A percentile compares a stretch with the other conserved stretches of the same genome.
These are phyloP conservation scores for Pycnococcus provasolii DNA, from an alignment of 139 green algal species.

Conservation along the genomic window DNA sequence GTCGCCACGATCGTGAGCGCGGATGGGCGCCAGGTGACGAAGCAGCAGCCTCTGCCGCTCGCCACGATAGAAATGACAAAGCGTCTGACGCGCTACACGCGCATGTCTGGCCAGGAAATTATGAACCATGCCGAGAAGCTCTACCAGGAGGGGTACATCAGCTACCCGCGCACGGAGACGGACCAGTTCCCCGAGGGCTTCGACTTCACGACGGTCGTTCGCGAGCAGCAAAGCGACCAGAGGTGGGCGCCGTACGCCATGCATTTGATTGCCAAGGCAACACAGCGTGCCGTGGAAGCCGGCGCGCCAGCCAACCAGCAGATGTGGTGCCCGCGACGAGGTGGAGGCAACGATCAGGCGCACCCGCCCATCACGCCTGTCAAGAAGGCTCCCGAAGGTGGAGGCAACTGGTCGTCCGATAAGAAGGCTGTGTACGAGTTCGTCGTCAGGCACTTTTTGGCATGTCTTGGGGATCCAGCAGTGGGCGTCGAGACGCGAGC, in stretches of 20 bases:
- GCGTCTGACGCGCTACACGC: conserved; percentile 57
- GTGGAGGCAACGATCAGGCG: conserved; percentile 74
- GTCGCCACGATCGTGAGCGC: conserved; percentile 48
- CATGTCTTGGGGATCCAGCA: conserved; percentile 74
- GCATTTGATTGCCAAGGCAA: background rate
- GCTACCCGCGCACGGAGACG: conserved; percentile 93
- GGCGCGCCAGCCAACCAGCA: no score
- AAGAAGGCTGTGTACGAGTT: conserved; percentile 90
- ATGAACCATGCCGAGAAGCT: conserved; percentile 85
- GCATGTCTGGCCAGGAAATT: conserved; percentile 42
- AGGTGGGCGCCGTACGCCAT: conserved; percentile 5
- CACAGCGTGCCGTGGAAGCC: no score
- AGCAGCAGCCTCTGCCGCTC: conserved; percentile 66
- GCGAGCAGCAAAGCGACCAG: conserved; percentile 1
- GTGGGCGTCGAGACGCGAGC: conserved; percentile 76
- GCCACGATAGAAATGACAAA: conserved; percentile 96
- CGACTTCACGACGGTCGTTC: conserved; percentile 46
- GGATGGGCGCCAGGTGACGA: conserved; percentile 38
- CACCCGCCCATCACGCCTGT: conserved; percentile 91
- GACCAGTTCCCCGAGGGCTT: conserved; percentile 65
- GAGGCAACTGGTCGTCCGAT: conserved; percentile 37
- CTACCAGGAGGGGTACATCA: conserved; percentile 88
- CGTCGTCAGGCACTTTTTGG: conserved; percentile 84
- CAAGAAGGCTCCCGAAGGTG: conserved; percentile 14
- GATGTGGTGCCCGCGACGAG: conserved; percentile 13